Conservation (phyloP, 768 basidiomycete species). For the Albatrellus ellisii region DNA sequence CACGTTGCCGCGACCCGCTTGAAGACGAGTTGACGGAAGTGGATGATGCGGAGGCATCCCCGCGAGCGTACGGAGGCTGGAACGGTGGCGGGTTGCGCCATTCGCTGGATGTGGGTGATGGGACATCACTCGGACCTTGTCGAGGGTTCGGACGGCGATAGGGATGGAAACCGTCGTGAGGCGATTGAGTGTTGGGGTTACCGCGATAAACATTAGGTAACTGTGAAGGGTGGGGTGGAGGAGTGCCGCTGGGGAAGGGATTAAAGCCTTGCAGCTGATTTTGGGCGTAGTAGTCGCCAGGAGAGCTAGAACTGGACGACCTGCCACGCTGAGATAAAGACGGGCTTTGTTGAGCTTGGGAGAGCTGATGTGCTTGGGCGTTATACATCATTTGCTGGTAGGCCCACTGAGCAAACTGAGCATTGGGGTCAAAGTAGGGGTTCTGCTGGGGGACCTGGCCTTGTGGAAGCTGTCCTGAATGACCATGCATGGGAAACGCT, state of each 20-base stretch:
- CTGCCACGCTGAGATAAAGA: slow-evolving; percentile 27
- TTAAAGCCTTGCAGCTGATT: slow-evolving; percentile 40
- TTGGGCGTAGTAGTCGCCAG: slow-evolving; percentile 45
- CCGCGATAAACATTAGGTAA: slow-evolving; percentile 29
- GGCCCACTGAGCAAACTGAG: slow-evolving; percentile 75
- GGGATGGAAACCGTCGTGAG: slow-evolving; percentile 58
- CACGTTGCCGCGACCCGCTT: slow-evolving; percentile 45
- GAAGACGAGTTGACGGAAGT: slow-evolving; percentile 61
- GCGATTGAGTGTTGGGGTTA: slow-evolving; percentile 20
- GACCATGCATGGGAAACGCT: slow-evolving; percentile 37
- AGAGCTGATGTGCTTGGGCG: slow-evolving; percentile 21
- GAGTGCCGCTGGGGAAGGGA: slow-evolving; percentile 59
- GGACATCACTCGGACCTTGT: slow-evolving; percentile 20
- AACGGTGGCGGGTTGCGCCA: slow-evolving; percentile 34
- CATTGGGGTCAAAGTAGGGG: slow-evolving; percentile 68
- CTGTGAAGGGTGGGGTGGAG: slow-evolving; percentile 42
- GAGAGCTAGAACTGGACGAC: slow-evolving; percentile 24
- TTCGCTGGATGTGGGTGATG: slow-evolving; percentile 21
- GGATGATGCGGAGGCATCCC: slow-evolving; percentile 68
- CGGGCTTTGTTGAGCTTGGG: slow-evolving; percentile 16
- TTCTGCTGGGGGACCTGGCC: slow-evolving; percentile 33
- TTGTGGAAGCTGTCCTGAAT: slow-evolving; percentile 19
- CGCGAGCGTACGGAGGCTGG: slow-evolving; percentile 68
- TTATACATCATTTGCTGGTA: slow-evolving; percentile 89
- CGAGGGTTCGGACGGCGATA: slow-evolving; percentile 54